These are phyloP conservation scores for Kwoniella newhampshirensis DNA, from an alignment of 768 basidiomycete species.

Conservation along the genomic window DNA sequence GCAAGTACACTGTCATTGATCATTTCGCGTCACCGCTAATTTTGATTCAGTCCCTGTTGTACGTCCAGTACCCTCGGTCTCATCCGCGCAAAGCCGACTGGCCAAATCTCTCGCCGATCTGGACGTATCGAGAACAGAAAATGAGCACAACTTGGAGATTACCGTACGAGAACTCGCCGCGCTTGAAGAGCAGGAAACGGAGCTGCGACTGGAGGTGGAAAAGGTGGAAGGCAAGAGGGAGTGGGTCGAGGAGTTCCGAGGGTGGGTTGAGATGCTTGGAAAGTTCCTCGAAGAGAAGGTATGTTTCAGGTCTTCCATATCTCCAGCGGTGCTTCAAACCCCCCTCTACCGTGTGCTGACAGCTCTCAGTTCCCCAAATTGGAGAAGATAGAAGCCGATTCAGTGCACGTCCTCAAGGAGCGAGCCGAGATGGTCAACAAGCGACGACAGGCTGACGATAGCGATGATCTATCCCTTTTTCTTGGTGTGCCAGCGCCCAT, in stretches of 20 bases:
- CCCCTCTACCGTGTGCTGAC: constrained; percentile 12
- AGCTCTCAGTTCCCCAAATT: constrained; percentile 52
- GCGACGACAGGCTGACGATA: constrained; percentile 72
- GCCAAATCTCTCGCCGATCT: constrained; percentile 49
- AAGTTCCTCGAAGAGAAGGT: constrained; percentile 57
- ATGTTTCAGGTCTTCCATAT: neutral
- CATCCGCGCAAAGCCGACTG: constrained; percentile 50
- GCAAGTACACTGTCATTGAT: constrained; percentile 36
- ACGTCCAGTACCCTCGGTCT: constrained; percentile 53
- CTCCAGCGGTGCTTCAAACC: neutral
- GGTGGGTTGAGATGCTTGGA: constrained; percentile 55
- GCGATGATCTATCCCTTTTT: constrained; percentile 73
- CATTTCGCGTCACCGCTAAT: too few relatives aligned
- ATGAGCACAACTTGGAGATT: constrained; percentile 43
- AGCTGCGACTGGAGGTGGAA: constrained; percentile 54
- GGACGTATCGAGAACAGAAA: constrained; percentile 36
- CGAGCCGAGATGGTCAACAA: constrained; percentile 66
- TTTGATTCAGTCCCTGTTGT: constrained; percentile 46
- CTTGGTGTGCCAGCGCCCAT: constrained; percentile 60
- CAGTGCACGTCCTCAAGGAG: constrained; percentile 71
- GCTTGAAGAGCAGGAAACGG: constrained; percentile 54
- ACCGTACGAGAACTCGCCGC: constrained; percentile 46
- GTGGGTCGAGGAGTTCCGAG: constrained; percentile 56
- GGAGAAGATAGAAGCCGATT: constrained; percentile 54
- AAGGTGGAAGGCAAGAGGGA: constrained; percentile 54